Evolutionary conservation across 140 eudicot species (phyloP).

Genomic region (Ambrosia hybrid): DNA sequence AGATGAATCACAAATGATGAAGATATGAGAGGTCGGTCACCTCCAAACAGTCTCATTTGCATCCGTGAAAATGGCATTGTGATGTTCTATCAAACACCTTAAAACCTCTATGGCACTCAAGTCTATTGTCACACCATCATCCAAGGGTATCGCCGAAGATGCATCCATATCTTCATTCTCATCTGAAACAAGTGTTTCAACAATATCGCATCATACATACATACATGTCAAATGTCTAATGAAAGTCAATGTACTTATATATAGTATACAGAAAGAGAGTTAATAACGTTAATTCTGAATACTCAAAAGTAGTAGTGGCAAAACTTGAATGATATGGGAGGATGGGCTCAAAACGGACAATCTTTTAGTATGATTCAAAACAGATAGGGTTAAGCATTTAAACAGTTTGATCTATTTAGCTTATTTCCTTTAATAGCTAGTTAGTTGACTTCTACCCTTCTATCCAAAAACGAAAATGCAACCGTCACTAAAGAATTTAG

Average conservation of each 20-base stretch:
- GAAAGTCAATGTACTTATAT: not conserved
- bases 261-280: not conserved
- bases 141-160: slow-evolving; percentile 84
- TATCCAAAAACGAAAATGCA: not conserved
- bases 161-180: slow-evolving; percentile 69
- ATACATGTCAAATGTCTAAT: no score
- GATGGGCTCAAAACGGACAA: not conserved
- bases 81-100: slow-evolving; percentile 85
- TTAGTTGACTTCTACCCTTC: no score
- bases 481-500: no score
- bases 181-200: slow-evolving; percentile 37
- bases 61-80: slow-evolving; percentile 87
- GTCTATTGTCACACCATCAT: slow-evolving; percentile 73
- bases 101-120: slow-evolving; percentile 80
- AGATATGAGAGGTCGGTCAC: slow-evolving; percentile 25
- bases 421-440: no score
- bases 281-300: not conserved
- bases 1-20: slow-evolving; percentile 20
- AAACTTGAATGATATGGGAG: not conserved
- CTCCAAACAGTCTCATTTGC: slow-evolving; percentile 93
- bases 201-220: not conserved
- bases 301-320: not conserved
- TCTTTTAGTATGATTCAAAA: not conserved
- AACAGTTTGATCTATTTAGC: no score
- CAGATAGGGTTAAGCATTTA: not conserved